phyloP scores from a whole-genome alignment of 139 green algal genomes.

The Chlamydomonas sphaeroides region DNA sequence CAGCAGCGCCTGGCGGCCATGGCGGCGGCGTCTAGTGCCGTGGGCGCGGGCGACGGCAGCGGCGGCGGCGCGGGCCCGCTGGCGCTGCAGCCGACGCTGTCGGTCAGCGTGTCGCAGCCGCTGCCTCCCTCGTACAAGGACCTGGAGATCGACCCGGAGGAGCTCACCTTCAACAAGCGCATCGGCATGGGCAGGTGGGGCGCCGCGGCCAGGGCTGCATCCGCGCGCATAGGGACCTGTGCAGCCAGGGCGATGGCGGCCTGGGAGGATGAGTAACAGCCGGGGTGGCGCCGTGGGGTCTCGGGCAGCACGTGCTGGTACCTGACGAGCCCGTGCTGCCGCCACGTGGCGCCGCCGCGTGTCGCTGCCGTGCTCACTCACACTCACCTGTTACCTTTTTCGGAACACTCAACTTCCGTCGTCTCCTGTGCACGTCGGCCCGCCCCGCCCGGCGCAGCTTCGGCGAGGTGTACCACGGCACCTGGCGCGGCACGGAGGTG shows the following conservation, averaged over 20 bases:
- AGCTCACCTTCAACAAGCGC: conserved; percentile 70
- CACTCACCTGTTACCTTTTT: no score
- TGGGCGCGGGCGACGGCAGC: no score
- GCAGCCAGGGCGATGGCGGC: no score
- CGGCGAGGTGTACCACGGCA: conserved; percentile 74
- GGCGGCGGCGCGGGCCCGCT: neutral
- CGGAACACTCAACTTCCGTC: no score
- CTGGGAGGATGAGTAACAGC: no score
- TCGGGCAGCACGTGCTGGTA: no score
- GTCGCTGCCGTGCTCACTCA: no score
- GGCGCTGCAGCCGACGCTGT: conserved; percentile 12
- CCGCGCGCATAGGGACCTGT: no score
- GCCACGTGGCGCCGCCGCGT: no score
- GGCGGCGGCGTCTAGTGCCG: neutral
- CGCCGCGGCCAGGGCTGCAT: conserved; percentile 52
- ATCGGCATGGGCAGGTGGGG: conserved; percentile 88
- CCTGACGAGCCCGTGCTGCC: no score
- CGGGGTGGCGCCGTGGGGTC: no score
- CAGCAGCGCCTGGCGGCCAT: neutral
- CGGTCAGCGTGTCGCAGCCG: conserved; percentile 1
- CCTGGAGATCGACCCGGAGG: conserved; percentile 77
- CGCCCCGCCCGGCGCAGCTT: neutral
- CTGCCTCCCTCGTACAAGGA: conserved; percentile 22
- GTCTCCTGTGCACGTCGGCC: neutral
- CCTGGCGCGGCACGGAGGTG: conserved; percentile 90